Percentiles rank a stretch among this genome's conserved stretches.
Conservation (phyloP, 2,329 filamentous ascomycete genomes). For the Thelonectria rubi region DNA sequence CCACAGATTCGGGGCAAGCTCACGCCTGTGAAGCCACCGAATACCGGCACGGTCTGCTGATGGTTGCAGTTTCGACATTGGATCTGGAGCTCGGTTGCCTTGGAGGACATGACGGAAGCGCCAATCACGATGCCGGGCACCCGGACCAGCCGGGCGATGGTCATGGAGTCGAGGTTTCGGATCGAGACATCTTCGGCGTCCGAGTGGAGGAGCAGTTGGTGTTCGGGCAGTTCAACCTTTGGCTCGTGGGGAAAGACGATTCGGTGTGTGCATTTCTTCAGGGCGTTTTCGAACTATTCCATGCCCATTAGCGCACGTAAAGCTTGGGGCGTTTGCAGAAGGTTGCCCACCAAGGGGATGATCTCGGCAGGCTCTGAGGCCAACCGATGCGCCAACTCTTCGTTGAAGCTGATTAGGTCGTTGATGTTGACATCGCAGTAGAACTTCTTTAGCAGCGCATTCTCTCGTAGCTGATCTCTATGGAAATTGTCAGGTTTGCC, state of each 20-base stretch:
- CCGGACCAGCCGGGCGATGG: constrained; percentile 92
- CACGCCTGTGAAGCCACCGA: constrained; percentile 88
- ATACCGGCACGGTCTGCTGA: constrained; percentile 73
- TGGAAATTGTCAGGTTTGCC: constrained; percentile 21
- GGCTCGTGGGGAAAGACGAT: constrained; percentile 86
- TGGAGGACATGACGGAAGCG: constrained; percentile 94
- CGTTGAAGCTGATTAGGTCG: constrained; percentile 94
- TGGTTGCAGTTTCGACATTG: constrained; percentile 89
- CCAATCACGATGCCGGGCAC: constrained; percentile 98
- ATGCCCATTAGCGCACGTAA: constrained; percentile 14
- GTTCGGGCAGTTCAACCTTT: constrained; percentile 78
- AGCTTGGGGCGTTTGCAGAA: neutral
- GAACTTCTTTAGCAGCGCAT: constrained; percentile 92
- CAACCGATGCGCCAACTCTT: constrained; percentile 90
- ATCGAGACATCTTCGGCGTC: constrained; percentile 91
- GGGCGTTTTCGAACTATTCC: constrained; percentile 85
- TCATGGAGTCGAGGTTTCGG: constrained; percentile 89
- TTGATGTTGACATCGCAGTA: constrained; percentile 96
- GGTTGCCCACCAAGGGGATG: constrained; percentile 78
- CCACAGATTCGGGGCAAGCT: constrained; percentile 83
- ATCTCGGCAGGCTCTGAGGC: constrained; percentile 91
- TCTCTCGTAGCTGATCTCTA: constrained; percentile 95
- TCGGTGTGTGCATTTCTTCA: constrained; percentile 90
- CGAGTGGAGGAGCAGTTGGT: constrained; percentile 95
- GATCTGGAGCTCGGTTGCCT: constrained; percentile 86